Percentiles rank a stretch among this genome's conserved stretches.
phyloP scores from a whole-genome alignment of 1,139 yeast genomes.

The Candida anutae region DNA sequence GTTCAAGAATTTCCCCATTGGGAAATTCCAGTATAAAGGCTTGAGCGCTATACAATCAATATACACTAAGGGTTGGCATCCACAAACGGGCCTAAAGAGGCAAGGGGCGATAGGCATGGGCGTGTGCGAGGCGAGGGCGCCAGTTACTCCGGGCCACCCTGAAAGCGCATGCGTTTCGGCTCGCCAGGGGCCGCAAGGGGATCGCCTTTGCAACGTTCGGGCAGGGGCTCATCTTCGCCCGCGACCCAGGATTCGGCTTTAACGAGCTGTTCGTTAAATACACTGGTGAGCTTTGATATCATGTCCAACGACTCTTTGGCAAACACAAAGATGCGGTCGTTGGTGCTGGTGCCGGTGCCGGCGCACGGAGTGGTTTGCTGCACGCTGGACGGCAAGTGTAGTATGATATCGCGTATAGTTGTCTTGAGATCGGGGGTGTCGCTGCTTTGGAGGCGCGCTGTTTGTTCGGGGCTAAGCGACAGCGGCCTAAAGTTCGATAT shows the following conservation, averaged over 20 bases:
- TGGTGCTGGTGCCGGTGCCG: constrained; percentile 21
- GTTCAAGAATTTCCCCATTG: too few relatives aligned
- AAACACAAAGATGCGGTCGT: constrained; percentile 64
- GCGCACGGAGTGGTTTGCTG: constrained; percentile 18
- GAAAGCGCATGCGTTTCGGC: too few relatives aligned
- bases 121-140: too few relatives aligned
- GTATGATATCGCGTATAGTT: constrained; percentile 71
- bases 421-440: constrained; percentile 34
- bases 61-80: too few relatives aligned
- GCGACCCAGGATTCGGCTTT: constrained; percentile 82
- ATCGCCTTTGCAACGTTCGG: too few relatives aligned
- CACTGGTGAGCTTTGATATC: constrained; percentile 74
- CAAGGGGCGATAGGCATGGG: too few relatives aligned
- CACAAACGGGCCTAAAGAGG: too few relatives aligned
- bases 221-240: constrained; percentile 35
- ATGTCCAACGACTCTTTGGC: constrained; percentile 88
- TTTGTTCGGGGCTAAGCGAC: constrained; percentile 18
- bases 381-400: constrained; percentile 54
- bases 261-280: constrained; percentile 76
- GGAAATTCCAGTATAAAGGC: too few relatives aligned
- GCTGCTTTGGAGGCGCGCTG: constrained; percentile 1
- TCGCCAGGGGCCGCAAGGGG: too few relatives aligned
- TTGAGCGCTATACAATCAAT: too few relatives aligned
- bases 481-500: constrained; percentile 89
- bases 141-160: too few relatives aligned